Evolutionary conservation across 2,329 filamentous ascomycete species (phyloP).

Genomic region (Trichophyton verrucosum): DNA sequence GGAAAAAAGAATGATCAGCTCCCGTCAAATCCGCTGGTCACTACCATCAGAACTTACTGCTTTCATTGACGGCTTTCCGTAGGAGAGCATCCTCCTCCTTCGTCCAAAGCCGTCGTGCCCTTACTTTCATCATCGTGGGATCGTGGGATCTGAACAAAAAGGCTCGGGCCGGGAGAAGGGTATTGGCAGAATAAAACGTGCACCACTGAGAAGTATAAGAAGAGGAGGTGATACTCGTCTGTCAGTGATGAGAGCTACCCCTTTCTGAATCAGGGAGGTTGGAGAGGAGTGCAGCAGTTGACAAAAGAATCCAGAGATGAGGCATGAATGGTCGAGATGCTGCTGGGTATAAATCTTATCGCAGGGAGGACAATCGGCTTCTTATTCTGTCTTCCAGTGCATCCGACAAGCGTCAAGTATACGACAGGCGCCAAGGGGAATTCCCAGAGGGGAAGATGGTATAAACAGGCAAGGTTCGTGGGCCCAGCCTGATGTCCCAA

Average conservation of each 20-base stretch:
- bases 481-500: conserved; percentile 2
- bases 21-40: background rate
- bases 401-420: background rate
- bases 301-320: background rate
- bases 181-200: background rate
- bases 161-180: background rate
- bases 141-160: background rate
- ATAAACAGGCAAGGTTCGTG: background rate
- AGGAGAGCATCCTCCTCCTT: conserved; percentile 5
- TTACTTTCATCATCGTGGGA: conserved; percentile 5
- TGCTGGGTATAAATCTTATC: conserved; percentile 3
- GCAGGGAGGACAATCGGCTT: background rate
- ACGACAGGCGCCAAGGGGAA: conserved; percentile 1
- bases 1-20: background rate
- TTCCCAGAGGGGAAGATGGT: background rate
- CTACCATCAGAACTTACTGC: background rate
- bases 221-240: background rate
- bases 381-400: conserved; percentile 1
- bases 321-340: background rate
- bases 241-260: background rate
- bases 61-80: conserved; percentile 3
- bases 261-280: background rate
- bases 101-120: conserved; percentile 5
- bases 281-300: background rate
- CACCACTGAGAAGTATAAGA: background rate